A percentile compares a stretch with the other conserved stretches of the same genome.
Evolutionary conservation across 2,329 filamentous ascomycete species (phyloP).

Genomic region (Bimuria novae-zelandiae): DNA sequence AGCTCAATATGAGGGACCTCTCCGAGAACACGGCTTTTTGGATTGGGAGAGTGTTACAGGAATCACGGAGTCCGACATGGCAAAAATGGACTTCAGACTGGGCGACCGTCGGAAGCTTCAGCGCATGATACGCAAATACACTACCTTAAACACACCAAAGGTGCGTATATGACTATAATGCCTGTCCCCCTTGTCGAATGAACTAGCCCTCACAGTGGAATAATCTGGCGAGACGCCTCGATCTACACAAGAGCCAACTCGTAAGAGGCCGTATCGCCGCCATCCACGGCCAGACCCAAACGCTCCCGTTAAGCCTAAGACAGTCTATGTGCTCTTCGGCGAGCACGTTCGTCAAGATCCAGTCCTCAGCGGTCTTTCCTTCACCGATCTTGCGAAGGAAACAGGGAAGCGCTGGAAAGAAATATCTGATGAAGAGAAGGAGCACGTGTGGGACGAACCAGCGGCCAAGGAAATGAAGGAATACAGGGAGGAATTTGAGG

Average conservation of each 20-base stretch:
- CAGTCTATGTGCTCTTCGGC: slow-evolving; percentile 16
- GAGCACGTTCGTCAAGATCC: slow-evolving; percentile 14
- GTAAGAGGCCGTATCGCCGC: slow-evolving; percentile 14
- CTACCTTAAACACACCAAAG: background rate
- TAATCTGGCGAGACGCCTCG: background rate
- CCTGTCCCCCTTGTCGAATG: background rate
- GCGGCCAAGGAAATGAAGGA: slow-evolving; percentile 2
- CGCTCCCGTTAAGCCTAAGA: slow-evolving; percentile 12
- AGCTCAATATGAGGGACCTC: slow-evolving; percentile 8
- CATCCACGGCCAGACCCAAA: slow-evolving; percentile 15
- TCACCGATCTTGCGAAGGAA: slow-evolving; percentile 10
- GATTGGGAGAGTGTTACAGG: slow-evolving; percentile 14
- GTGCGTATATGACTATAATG: background rate
- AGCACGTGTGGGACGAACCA: slow-evolving; percentile 3
- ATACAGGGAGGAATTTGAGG: slow-evolving; percentile 9
- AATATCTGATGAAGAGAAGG: slow-evolving; percentile 1
- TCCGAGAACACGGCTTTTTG: slow-evolving; percentile 19
- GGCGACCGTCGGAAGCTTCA: slow-evolving; percentile 20
- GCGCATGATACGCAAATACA: background rate
- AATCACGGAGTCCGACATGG: slow-evolving; percentile 20
- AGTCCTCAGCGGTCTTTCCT: slow-evolving; percentile 10
- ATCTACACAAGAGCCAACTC: slow-evolving; percentile 4
- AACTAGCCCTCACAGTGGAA: background rate
- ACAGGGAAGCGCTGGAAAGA: slow-evolving; percentile 14
- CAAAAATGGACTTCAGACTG: slow-evolving; percentile 13